Evolutionary conservation across 139 green algal species (phyloP).

Genomic region (Volvox reticuliferus): DNA sequence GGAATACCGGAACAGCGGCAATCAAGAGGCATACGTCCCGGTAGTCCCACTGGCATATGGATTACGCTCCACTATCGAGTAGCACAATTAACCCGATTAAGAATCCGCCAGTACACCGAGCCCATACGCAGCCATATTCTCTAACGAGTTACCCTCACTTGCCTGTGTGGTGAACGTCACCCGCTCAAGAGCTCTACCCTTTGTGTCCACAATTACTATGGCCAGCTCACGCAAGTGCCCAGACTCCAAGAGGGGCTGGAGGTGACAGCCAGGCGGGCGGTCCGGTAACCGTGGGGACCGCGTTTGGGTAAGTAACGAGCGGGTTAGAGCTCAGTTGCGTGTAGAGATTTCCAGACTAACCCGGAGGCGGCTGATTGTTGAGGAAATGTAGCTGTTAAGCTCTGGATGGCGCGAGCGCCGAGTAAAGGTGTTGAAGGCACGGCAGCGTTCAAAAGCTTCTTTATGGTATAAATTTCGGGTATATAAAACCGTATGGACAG

Average conservation of each 20-base stretch:
- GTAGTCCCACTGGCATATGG: no score
- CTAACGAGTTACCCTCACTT: background rate
- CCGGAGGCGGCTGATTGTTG: slow-evolving; percentile 41
- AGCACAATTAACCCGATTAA: no score
- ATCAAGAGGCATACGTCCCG: no score
- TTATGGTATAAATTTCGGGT: slow-evolving; percentile 48
- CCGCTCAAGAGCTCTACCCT: slow-evolving; percentile 42
- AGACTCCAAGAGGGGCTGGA: slow-evolving; percentile 14
- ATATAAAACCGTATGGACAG: slow-evolving; percentile 55
- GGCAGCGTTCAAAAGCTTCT: slow-evolving; percentile 59
- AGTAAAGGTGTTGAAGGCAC: slow-evolving; percentile 32
- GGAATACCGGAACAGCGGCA: no score
- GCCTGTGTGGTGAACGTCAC: slow-evolving; percentile 60
- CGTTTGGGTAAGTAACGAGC: no score
- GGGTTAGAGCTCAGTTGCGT: background rate
- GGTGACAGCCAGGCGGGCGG: background rate
- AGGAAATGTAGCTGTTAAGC: slow-evolving; percentile 60
- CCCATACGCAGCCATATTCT: no score
- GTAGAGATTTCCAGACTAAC: background rate
- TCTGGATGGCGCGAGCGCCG: slow-evolving; percentile 58
- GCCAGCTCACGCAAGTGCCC: slow-evolving; percentile 71
- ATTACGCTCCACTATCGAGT: no score
- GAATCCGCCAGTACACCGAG: no score
- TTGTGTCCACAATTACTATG: slow-evolving; percentile 50
- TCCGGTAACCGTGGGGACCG: no score